Evolutionary conservation across 148 eudicot species (phyloP).

Genomic region (Camellia sinensis): DNA sequence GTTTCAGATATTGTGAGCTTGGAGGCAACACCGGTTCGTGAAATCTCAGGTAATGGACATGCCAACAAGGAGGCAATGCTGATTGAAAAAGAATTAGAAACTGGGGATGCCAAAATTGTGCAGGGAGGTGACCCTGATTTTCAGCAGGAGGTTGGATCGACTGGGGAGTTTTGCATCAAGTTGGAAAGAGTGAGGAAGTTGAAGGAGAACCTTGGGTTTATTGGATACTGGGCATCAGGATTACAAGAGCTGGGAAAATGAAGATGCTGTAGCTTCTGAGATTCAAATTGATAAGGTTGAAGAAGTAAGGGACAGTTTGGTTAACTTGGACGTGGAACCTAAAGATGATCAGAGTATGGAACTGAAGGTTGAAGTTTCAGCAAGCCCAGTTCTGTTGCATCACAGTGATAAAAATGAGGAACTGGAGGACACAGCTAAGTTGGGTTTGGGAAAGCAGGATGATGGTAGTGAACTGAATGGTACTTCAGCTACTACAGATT

Average conservation of each 20-base stretch:
- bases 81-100: conserved; percentile 23
- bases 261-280: conserved; percentile 26
- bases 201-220: conserved; percentile 10
- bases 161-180: conserved; percentile 9
- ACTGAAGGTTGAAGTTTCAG: not conserved
- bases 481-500: conserved; percentile 3
- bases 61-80: not conserved
- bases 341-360: conserved; percentile 18
- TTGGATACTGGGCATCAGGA: conserved; percentile 13
- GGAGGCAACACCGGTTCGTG: not conserved
- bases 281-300: conserved; percentile 21
- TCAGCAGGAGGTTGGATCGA: conserved; percentile 6
- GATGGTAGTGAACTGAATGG: conserved; percentile 5
- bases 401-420: conserved; percentile 7
- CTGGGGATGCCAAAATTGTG: conserved; percentile 30
- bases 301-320: conserved; percentile 20
- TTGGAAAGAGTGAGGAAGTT: conserved; percentile 11
- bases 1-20: conserved; percentile 15
- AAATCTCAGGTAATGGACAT: conserved; percentile 16
- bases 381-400: not conserved
- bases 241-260: conserved; percentile 20
- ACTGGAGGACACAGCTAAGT: conserved; percentile 6
- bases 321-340: conserved; percentile 17
- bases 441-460: conserved; percentile 3
- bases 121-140: not conserved